phyloP scores from a whole-genome alignment of 1,139 yeast species.

The Blastobotrys illinoisensis region DNA sequence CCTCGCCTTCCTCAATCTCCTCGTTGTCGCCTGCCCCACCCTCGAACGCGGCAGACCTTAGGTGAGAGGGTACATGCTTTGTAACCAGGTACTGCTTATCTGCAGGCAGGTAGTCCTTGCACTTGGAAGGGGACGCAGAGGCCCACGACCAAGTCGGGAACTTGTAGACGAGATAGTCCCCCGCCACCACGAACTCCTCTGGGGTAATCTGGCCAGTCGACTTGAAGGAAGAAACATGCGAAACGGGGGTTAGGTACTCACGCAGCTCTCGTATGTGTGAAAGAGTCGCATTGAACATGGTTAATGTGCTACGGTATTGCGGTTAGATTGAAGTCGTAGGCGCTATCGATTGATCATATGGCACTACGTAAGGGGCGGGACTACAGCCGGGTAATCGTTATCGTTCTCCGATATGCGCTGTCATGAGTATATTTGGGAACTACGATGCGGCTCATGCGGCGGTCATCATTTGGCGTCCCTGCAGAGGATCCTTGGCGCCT shows the following conservation, averaged over 20 bases:
- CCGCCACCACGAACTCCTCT: constrained; percentile 85
- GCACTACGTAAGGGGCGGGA: not conserved
- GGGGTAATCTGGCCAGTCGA: constrained; percentile 90
- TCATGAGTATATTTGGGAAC: not conserved
- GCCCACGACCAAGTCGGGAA: constrained; percentile 98
- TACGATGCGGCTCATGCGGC: not conserved
- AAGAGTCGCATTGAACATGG: constrained; percentile 64
- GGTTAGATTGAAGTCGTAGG: not conserved
- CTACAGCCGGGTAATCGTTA: not conserved
- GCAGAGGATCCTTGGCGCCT: too few relatives aligned
- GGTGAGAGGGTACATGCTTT: constrained; percentile 79
- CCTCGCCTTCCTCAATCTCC: constrained; percentile 40
- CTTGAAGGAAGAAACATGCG: constrained; percentile 74
- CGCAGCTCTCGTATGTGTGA: constrained; percentile 73
- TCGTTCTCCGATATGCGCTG: not conserved
- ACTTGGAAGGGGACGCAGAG: constrained; percentile 53
- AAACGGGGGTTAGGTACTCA: constrained; percentile 88
- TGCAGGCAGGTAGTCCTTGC: constrained; percentile 68
- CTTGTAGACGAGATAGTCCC: constrained; percentile 83
- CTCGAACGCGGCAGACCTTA: constrained; percentile 60
- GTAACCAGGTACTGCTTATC: constrained; percentile 87
- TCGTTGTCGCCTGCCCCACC: constrained; percentile 37
- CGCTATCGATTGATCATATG: not conserved
- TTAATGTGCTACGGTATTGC: not conserved
- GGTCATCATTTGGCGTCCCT: too few relatives aligned